phyloP scores from a whole-genome alignment of 208 protist species.

The Leptomonas seymouri region DNA sequence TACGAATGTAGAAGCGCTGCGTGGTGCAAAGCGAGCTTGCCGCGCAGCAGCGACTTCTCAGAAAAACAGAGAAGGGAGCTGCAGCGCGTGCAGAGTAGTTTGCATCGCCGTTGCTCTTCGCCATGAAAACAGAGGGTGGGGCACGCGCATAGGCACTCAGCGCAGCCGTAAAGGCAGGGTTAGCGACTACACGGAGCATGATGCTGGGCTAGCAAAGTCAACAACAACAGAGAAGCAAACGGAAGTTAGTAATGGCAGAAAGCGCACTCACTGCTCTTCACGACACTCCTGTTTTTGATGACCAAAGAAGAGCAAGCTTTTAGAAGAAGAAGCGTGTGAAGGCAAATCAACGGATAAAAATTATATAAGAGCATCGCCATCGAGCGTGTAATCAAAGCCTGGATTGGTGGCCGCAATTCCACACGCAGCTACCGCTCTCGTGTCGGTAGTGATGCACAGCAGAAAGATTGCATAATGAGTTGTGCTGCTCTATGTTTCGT shows the following conservation, averaged over 20 bases:
- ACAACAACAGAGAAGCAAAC: background rate
- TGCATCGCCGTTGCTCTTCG: background rate
- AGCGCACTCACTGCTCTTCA: background rate
- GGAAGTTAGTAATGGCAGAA: background rate
- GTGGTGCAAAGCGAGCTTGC: background rate
- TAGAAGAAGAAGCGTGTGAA: too few species aligned
- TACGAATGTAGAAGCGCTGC: conserved; percentile 11
- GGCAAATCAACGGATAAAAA: too few species aligned
- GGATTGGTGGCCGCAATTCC: too few species aligned
- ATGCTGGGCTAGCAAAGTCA: background rate
- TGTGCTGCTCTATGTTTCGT: too few species aligned
- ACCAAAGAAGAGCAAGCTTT: too few species aligned
- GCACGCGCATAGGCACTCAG: background rate
- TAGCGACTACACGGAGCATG: conserved; percentile 6
- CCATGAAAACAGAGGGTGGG: background rate
- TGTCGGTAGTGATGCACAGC: too few species aligned
- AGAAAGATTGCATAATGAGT: too few species aligned
- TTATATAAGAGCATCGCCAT: too few species aligned
- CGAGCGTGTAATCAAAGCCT: too few species aligned
- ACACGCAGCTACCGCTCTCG: too few species aligned
- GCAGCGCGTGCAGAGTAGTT: background rate
- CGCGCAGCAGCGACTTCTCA: background rate
- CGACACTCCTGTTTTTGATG: too few species aligned
- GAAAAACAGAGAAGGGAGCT: background rate
- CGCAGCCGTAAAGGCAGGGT: background rate